Percentiles rank a stretch among this genome's conserved stretches.
Evolutionary conservation across 139 green algal genomes (phyloP).

Genomic region (Chlamydomonas eustigma): DNA sequence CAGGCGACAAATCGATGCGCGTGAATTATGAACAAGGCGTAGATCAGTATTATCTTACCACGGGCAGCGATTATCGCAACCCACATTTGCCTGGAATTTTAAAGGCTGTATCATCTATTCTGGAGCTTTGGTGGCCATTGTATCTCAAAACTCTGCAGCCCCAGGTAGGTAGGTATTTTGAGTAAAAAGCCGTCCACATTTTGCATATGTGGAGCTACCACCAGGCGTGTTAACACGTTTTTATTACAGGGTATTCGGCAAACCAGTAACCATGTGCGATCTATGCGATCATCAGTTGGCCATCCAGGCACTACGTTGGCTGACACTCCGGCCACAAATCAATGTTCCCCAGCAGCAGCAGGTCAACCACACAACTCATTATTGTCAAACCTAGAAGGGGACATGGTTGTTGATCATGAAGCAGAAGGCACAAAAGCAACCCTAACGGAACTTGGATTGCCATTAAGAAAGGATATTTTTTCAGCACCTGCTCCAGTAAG

Average conservation of each 20-base stretch:
- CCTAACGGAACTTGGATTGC: neutral
- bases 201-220: neutral
- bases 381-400: too few species aligned
- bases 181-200: too few species aligned
- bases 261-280: neutral
- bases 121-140: conserved; percentile 5
- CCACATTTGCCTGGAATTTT: conserved; percentile 14
- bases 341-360: neutral
- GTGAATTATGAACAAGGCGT: conserved; percentile 13
- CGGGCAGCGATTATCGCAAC: conserved; percentile 11
- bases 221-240: neutral
- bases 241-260: neutral
- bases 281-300: neutral
- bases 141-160: neutral
- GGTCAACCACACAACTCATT: neutral
- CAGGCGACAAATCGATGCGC: conserved; percentile 3
- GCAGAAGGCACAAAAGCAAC: conserved; percentile 1
- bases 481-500: neutral
- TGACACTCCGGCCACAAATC: neutral
- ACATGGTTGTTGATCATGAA: neutral
- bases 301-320: neutral
- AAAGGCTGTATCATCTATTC: neutral
- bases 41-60: neutral
- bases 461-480: neutral
- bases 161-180: too few species aligned